Evolutionary conservation across 2,329 filamentous ascomycete species (phyloP).

Genomic region (Diaporthe ampelina): DNA sequence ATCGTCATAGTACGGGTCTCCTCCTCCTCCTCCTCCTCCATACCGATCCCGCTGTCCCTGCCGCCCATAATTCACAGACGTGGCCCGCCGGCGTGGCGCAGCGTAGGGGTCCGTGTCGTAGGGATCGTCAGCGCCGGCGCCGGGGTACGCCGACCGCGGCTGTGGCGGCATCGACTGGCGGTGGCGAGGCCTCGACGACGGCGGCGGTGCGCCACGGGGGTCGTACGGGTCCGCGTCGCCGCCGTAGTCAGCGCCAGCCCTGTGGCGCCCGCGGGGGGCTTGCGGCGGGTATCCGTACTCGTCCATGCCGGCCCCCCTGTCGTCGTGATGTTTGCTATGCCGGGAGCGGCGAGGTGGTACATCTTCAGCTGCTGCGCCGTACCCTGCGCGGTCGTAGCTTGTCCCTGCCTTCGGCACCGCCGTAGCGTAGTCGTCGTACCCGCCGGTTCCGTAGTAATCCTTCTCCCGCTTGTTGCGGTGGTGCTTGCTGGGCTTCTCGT

Average conservation of each 20-base stretch:
- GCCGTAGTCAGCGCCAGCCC: not conserved
- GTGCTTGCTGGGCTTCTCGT: constrained; percentile 34
- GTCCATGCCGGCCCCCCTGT: not conserved
- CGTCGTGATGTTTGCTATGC: constrained; percentile 26
- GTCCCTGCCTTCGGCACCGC: not conserved
- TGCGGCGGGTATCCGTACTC: constrained; percentile 24
- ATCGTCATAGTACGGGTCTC: constrained; percentile 21
- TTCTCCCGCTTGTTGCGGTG: constrained; percentile 12
- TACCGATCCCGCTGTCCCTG: not conserved
- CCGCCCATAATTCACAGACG: constrained; percentile 32
- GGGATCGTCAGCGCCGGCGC: constrained; percentile 4
- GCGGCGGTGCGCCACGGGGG: not conserved
- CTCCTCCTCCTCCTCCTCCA: no score
- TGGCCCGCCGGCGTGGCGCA: constrained; percentile 30
- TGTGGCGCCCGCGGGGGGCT: constrained; percentile 17
- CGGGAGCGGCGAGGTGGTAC: constrained; percentile 26
- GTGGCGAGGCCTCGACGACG: constrained; percentile 28
- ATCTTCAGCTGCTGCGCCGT: not conserved
- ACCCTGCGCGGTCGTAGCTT: constrained; percentile 13
- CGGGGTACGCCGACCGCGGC: constrained; percentile 25
- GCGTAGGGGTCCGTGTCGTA: not conserved
- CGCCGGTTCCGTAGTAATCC: constrained; percentile 32
- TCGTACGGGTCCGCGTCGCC: constrained; percentile 32
- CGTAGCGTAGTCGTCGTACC: constrained; percentile 1
- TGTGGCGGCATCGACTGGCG: constrained; percentile 39